Conservation (phyloP, 2,329 filamentous ascomycete genomes). For the Xylariales sp. region DNA sequence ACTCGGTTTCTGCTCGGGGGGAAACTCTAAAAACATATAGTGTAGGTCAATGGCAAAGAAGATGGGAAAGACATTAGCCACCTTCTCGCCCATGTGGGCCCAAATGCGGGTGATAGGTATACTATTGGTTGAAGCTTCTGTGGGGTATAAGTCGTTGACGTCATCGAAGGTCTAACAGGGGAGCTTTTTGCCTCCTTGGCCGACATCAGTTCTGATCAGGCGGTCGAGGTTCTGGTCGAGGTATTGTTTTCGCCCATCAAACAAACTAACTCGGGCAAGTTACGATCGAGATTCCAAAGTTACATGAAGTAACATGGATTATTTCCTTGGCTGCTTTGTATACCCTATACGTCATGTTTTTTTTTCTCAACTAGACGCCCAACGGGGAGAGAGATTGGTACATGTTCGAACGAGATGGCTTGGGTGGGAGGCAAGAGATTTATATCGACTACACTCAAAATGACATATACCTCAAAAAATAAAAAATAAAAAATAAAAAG, state of each 20-base stretch:
- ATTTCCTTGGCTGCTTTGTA: slow-evolving; percentile 10
- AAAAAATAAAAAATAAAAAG: too few relatives aligned
- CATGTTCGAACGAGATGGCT: too few relatives aligned
- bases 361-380: not conserved
- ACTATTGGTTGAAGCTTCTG: not conserved
- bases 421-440: not conserved
- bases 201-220: not conserved
- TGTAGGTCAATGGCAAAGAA: too few relatives aligned
- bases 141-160: slow-evolving; percentile 44
- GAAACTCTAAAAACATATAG: too few relatives aligned
- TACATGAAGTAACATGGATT: not conserved
- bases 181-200: slow-evolving; percentile 46
- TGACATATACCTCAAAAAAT: not conserved
- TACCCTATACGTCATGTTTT: slow-evolving; percentile 27
- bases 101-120: not conserved
- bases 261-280: not conserved
- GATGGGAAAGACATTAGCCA: too few relatives aligned
- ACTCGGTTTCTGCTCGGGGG: too few relatives aligned
- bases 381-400: not conserved
- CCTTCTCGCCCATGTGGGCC: not conserved
- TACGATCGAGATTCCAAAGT: slow-evolving; percentile 30
- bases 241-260: slow-evolving; percentile 8
- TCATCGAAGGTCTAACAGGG: slow-evolving; percentile 41
- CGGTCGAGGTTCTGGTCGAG: not conserved
- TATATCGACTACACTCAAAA: not conserved